Conservation (phyloP, 805 yeast species). For the Cephaloascus albidus region DNA sequence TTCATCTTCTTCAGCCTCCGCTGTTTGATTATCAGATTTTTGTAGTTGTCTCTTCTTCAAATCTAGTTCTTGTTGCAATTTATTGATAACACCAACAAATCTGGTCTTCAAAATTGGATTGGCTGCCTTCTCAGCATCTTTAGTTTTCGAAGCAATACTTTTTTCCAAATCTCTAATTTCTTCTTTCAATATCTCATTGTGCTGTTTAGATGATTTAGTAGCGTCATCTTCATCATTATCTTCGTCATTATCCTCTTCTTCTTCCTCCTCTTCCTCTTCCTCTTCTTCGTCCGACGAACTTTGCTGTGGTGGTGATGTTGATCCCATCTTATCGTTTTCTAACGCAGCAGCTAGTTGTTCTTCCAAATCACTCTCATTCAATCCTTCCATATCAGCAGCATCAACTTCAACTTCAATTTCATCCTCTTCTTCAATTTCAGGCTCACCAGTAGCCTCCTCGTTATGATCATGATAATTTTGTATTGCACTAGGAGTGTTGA, state of each 20-base stretch:
- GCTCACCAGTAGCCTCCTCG: not conserved
- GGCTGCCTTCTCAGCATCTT: slow-evolving; percentile 61
- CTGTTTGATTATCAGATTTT: slow-evolving; percentile 6
- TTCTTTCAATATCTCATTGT: slow-evolving; percentile 69
- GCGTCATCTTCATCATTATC: slow-evolving; percentile 45
- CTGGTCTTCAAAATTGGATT: slow-evolving; percentile 84
- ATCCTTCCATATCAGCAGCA: slow-evolving; percentile 11
- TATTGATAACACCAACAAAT: slow-evolving; percentile 69
- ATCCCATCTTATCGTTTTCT: not conserved
- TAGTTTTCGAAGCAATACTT: slow-evolving; percentile 67
- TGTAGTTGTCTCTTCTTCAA: slow-evolving; percentile 61
- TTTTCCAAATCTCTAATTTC: slow-evolving; percentile 75
- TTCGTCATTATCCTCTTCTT: slow-evolving; percentile 37
- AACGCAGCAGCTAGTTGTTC: not conserved
- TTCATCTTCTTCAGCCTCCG: slow-evolving; percentile 20
- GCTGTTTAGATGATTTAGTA: slow-evolving; percentile 27
- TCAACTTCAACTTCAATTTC: slow-evolving; percentile 20
- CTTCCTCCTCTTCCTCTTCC: slow-evolving; percentile 37
- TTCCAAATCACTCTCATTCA: slow-evolving; percentile 10
- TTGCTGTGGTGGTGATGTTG: not conserved
- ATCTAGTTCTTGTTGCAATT: slow-evolving; percentile 75
- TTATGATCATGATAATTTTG: slow-evolving; percentile 1
- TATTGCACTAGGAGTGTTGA: slow-evolving; percentile 12
- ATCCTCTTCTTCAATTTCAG: slow-evolving; percentile 9
- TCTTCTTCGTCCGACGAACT: not conserved